Base-by-base conservation (phyloP, 768 basidiomycete genomes). In the Boletus tylopilopsis region DNA sequence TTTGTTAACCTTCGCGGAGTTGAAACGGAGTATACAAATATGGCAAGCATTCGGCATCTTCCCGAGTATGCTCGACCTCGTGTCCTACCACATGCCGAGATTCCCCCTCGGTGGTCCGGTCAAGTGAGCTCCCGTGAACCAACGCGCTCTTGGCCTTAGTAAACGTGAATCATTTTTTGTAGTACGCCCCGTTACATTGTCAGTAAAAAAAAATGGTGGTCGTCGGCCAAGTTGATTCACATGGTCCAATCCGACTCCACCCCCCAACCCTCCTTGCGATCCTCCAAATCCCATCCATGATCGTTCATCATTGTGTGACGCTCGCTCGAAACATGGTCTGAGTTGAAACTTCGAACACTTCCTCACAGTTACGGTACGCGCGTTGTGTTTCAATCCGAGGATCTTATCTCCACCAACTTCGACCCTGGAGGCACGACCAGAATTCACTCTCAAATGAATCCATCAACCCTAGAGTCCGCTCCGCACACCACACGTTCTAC, bases 1-100 rank as follows among this genome's bases (percentile, higher is more conserved):
- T 43, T 42, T 33, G 16, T n/a, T 23, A 55, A 53, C 32, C 3
- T 25, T 64, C 64, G 64, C 64, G 57, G 64, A 30, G 51, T 60
- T 51, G 22, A 59, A 60, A 53, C 60, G 51, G 62, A 53, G 51
- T 47, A 0, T 0, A 21, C 1, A 23, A 10, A 42, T 15, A 2
- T 7, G 49, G 51, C 39, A 42, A 42, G n/a, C 25, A 18, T 36
- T 23, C 60, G 61, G 55, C 44, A 50, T 43, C 21, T 51, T 25
- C 43, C 52, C 25, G 38, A 1, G 5, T 12, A 23, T 3, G 39
- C n/a, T 24, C 42, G 40, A 11, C 57, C 57, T 58, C 57, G 56
- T 57, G 56, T 54, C 22, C 1, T 42, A 29, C 44, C 53, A 47
- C 30, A 45, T 41, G 21, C 37, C 15, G 25, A 33, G 45, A 59